Evolutionary conservation across 139 green algal species (phyloP).

Genomic region (Chlorella sp.): DNA sequence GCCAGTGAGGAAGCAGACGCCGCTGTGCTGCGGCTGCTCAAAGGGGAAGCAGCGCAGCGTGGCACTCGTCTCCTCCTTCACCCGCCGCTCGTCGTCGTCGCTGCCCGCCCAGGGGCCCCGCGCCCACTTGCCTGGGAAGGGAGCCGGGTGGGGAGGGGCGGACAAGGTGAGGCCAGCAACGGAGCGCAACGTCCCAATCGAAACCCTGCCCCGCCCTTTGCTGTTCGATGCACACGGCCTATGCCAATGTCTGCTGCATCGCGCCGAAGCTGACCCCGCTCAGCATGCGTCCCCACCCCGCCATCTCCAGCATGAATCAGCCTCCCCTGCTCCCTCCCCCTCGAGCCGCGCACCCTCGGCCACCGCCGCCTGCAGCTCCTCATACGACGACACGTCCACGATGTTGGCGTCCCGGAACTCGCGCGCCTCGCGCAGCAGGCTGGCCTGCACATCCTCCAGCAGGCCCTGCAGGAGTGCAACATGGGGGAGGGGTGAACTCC

Average conservation of each 20-base stretch:
- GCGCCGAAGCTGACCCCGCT: too few species aligned
- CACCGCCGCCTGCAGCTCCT: constrained; percentile 90
- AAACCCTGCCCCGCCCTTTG: background rate
- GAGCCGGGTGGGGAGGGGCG: too few species aligned
- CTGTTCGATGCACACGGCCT: background rate
- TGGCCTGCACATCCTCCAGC: constrained; percentile 68
- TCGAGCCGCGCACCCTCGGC: constrained; percentile 57
- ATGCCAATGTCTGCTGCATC: too few species aligned
- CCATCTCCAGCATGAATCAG: too few species aligned
- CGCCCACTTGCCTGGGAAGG: constrained; percentile 88
- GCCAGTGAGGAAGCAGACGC: constrained; percentile 87
- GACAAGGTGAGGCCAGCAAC: background rate
- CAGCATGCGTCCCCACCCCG: too few species aligned
- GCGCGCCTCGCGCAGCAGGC: constrained; percentile 73
- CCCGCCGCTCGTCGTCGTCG: constrained; percentile 82
- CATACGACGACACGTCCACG: constrained; percentile 91
- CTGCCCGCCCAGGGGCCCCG: constrained; percentile 85
- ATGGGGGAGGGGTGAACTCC: background rate
- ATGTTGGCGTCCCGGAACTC: constrained; percentile 96
- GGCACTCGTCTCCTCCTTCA: constrained; percentile 96
- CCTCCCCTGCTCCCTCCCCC: background rate
- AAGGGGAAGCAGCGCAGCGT: constrained; percentile 98
- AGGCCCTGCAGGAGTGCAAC: constrained; percentile 24
- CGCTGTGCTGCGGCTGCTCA: constrained; percentile 72
- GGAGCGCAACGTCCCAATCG: background rate